These are phyloP conservation scores for Cryomyces antarcticus DNA, from an alignment of 495 filamentous ascomycete species.

Conservation along the genomic window DNA sequence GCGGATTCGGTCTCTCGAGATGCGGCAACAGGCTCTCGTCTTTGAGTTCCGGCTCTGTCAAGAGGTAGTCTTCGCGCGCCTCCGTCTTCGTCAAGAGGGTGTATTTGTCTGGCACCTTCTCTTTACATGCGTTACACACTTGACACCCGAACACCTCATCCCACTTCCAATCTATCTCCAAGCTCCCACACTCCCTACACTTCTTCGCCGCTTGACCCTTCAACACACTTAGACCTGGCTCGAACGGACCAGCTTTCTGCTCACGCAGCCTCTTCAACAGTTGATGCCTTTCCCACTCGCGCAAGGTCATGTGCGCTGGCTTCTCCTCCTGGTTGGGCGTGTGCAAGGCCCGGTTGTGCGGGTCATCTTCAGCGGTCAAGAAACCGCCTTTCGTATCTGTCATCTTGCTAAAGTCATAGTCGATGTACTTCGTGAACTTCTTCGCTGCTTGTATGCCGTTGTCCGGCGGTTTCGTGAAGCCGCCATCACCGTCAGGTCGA, in stretches of 20 bases:
- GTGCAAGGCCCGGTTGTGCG: conserved; percentile 60
- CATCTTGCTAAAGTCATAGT: conserved; percentile 96
- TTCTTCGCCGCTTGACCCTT: conserved; percentile 42
- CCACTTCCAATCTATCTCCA: conserved; percentile 93
- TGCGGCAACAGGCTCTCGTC: conserved; percentile 76
- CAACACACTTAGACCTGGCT: conserved; percentile 61
- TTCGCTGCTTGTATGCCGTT: conserved; percentile 44
- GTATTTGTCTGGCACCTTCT: conserved; percentile 78
- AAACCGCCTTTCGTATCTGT: conserved; percentile 95
- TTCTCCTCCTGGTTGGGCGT: conserved; percentile 39
- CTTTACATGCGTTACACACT: conserved; percentile 64
- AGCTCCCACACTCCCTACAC: conserved; percentile 61
- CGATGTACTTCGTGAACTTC: conserved; percentile 82
- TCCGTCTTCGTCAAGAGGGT: conserved; percentile 91
- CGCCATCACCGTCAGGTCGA: conserved; percentile 8
- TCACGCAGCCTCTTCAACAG: conserved; percentile 44
- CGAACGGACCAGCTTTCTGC: conserved; percentile 62
- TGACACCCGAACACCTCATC: conserved; percentile 52
- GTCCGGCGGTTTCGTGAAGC: conserved; percentile 20
- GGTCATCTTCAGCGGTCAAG: conserved; percentile 70
- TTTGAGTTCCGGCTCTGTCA: conserved; percentile 79
- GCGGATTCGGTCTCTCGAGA: conserved; percentile 76
- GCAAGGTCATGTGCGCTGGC: conserved; percentile 71
- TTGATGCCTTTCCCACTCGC: conserved; percentile 79
- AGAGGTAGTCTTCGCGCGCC: conserved; percentile 78